phyloP scores from a whole-genome alignment of 176 grass and related monocot species.

The Pharus latifolius region DNA sequence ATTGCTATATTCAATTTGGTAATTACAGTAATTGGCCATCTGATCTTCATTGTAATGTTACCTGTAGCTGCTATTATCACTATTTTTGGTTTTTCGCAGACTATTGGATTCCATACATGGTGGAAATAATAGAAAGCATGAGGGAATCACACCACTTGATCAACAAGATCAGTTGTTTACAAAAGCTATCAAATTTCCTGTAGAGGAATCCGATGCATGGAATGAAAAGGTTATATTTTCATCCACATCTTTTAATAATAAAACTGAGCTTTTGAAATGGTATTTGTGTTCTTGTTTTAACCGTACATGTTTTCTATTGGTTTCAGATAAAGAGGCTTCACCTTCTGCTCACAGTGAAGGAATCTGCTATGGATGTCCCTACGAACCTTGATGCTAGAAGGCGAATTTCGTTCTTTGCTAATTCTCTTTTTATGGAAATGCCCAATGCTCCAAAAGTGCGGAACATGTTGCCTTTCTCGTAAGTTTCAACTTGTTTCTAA shows the following conservation, averaged over 20 bases:
- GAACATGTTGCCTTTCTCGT: constrained; percentile 97
- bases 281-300: background rate
- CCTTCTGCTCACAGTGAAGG: constrained; percentile 85
- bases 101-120: constrained; percentile 71
- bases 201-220: constrained; percentile 76
- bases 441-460: constrained; percentile 93
- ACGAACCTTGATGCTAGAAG: constrained; percentile 90
- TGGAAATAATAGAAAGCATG: constrained; percentile 31
- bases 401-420: constrained; percentile 93
- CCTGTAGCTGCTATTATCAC: background rate
- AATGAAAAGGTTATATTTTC: constrained; percentile 70
- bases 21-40: background rate
- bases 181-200: constrained; percentile 83
- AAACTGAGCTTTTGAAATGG: background rate
- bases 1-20: background rate
- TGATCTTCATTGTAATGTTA: background rate
- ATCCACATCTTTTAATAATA: background rate
- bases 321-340: constrained; percentile 94
- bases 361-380: constrained; percentile 99
- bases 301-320: background rate
- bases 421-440: constrained; percentile 99
- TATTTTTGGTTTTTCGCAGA: constrained; percentile 20
- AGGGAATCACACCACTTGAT: constrained; percentile 78
- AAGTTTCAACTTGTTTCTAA: constrained; percentile 25
- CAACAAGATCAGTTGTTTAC: constrained; percentile 79